These are phyloP conservation scores for Colletotrichum truncatum DNA, from an alignment of 2,329 filamentous ascomycete species.

Conservation along the genomic window DNA sequence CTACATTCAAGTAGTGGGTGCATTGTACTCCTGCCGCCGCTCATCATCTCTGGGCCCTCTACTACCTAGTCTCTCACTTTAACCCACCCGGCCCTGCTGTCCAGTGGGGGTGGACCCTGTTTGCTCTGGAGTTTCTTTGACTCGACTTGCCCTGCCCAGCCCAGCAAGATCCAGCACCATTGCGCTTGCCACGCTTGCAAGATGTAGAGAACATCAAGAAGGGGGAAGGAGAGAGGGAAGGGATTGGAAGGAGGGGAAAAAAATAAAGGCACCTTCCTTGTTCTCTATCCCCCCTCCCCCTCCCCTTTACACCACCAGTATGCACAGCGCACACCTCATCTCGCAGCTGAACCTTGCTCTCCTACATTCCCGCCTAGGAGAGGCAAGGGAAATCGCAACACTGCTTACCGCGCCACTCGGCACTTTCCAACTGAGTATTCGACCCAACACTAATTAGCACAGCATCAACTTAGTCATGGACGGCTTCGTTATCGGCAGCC, in stretches of 20 bases:
- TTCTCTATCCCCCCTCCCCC: not conserved
- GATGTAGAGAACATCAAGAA: not conserved
- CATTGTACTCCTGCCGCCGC: constrained; percentile 1
- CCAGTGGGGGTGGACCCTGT: constrained; percentile 24
- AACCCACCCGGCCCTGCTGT: constrained; percentile 1
- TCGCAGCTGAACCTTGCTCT: not conserved
- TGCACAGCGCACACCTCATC: not conserved
- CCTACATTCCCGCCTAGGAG: not conserved
- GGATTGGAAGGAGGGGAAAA: no score
- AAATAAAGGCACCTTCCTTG: no score
- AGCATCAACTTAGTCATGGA: not conserved
- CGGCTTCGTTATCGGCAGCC: not conserved
- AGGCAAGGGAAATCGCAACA: not conserved
- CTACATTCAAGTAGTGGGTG: not conserved
- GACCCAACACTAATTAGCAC: not conserved
- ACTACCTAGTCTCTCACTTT: constrained; percentile 20
- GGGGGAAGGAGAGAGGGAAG: no score
- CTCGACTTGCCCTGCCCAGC: not conserved
- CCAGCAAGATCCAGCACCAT: not conserved
- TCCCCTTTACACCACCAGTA: not conserved
- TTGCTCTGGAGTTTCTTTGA: constrained; percentile 23
- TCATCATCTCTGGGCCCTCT: constrained; percentile 9
- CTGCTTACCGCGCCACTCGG: not conserved
- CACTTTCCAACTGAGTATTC: not conserved
- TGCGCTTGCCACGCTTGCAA: not conserved